Conservation (phyloP, 306 rosid genomes). For the Prunus armeniaca region DNA sequence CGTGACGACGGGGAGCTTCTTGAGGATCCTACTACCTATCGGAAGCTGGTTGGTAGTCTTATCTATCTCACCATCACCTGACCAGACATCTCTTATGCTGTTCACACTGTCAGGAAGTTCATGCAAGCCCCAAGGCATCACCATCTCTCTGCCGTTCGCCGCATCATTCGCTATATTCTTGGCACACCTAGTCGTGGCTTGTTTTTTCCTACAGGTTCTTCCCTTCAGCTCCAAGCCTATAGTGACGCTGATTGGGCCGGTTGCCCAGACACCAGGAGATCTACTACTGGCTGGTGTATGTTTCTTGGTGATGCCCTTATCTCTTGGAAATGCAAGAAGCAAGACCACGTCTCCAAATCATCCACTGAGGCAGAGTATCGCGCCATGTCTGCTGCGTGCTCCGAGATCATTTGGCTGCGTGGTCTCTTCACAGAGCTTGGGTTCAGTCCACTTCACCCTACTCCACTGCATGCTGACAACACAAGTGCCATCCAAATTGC, state of each 20-base stretch:
- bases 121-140: not conserved
- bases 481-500: not conserved
- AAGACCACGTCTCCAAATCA: not conserved
- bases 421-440: not conserved
- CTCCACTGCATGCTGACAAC: not conserved
- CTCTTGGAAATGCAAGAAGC: not conserved
- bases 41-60: too few relatives aligned
- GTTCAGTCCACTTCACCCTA: not conserved
- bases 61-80: not conserved
- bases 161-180: not conserved
- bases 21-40: too few relatives aligned
- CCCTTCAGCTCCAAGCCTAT: not conserved
- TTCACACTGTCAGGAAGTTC: conserved; percentile 5
- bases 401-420: not conserved
- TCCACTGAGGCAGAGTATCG: not conserved
- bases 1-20: too few relatives aligned
- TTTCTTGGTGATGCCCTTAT: not conserved
- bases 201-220: not conserved
- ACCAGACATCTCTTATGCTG: not conserved
- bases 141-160: not conserved
- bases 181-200: not conserved
- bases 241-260: conserved; percentile 9
- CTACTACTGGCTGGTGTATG: conserved; percentile 1
- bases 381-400: not conserved
- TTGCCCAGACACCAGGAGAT: not conserved